Percentiles rank a stretch among this genome's conserved stretches.
phyloP scores from a whole-genome alignment of 495 filamentous ascomycete genomes.

The Astrothelium subdiscretum region DNA sequence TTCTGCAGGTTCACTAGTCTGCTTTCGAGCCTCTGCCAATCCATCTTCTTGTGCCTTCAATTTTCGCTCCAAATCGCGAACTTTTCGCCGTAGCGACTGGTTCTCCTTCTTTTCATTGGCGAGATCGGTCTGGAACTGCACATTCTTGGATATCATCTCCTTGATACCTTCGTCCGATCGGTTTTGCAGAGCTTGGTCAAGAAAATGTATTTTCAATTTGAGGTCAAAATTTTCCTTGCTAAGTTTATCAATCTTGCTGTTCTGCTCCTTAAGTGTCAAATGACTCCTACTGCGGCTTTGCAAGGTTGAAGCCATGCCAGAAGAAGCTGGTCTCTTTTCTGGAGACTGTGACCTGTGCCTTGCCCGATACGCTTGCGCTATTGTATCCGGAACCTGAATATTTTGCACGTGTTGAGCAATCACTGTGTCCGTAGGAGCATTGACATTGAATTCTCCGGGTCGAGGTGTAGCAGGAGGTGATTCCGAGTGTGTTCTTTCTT shows the following conservation, averaged over 20 bases:
- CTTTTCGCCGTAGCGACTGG: slow-evolving; percentile 60
- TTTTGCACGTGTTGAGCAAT: slow-evolving; percentile 79
- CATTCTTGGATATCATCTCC: slow-evolving; percentile 94
- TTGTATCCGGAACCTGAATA: slow-evolving; percentile 78
- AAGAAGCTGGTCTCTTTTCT: slow-evolving; percentile 35
- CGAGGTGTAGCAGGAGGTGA: slow-evolving; percentile 41
- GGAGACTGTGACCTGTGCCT: slow-evolving; percentile 45
- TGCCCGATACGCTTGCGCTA: slow-evolving; percentile 71
- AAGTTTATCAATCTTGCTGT: slow-evolving; percentile 86
- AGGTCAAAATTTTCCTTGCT: slow-evolving; percentile 96
- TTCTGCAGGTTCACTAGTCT: slow-evolving; percentile 32
- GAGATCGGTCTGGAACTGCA: slow-evolving; percentile 83
- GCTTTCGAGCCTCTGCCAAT: slow-evolving; percentile 37
- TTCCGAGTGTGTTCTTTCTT: slow-evolving; percentile 40
- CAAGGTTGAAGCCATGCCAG: slow-evolving; percentile 7
- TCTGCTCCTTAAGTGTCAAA: slow-evolving; percentile 92
- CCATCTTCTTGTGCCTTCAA: slow-evolving; percentile 59
- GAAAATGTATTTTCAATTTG: slow-evolving; percentile 93
- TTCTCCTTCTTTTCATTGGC: slow-evolving; percentile 81
- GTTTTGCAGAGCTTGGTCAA: slow-evolving; percentile 84
- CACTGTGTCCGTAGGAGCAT: slow-evolving; percentile 71
- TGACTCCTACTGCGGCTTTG: slow-evolving; percentile 56
- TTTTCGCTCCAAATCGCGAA: slow-evolving; percentile 78
- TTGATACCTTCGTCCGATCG: slow-evolving; percentile 93
- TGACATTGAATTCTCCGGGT: slow-evolving; percentile 35